A percentile compares a stretch with the other conserved stretches of the same genome.
These are phyloP conservation scores for Russula vinacea DNA, from an alignment of 768 basidiomycete species.

Conservation along the genomic window DNA sequence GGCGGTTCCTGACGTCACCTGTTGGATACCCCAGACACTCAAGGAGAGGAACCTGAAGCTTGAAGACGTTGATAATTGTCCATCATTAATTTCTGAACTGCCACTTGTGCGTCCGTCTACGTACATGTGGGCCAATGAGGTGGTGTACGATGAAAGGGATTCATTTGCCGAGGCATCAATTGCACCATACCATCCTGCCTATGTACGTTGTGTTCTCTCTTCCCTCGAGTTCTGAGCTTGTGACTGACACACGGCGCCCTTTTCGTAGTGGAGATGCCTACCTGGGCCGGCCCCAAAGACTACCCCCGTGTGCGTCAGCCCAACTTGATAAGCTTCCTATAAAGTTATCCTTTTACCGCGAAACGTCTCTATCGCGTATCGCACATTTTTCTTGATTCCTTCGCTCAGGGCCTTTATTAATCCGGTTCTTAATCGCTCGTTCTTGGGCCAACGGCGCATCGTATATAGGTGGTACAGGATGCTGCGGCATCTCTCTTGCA, in stretches of 20 bases:
- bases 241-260: conserved; percentile 9
- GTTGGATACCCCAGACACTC: conserved; percentile 45
- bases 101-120: conserved; percentile 38
- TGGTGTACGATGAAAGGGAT: conserved; percentile 38
- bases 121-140: conserved; percentile 35
- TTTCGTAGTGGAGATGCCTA: conserved; percentile 38
- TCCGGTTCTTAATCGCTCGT: conserved; percentile 17
- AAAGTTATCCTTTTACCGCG: conserved; percentile 7
- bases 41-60: conserved; percentile 34
- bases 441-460: conserved; percentile 17
- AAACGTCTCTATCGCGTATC: conserved; percentile 7
- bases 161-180: conserved; percentile 35
- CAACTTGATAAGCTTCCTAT: background rate
- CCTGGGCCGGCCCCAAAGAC: conserved; percentile 38
- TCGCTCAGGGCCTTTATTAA: background rate
- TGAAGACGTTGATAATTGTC: conserved; percentile 33
- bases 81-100: conserved; percentile 40
- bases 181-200: conserved; percentile 39
- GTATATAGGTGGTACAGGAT: conserved; percentile 17
- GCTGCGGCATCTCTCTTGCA: conserved; percentile 10
- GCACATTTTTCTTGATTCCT: conserved; percentile 26
- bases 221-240: background rate
- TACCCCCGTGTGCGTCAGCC: conserved; percentile 20
- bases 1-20: conserved; percentile 29
- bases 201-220: conserved; percentile 32